Conservation (phyloP, 2,329 filamentous ascomycete species). For the Arthrobotrys conoides region DNA sequence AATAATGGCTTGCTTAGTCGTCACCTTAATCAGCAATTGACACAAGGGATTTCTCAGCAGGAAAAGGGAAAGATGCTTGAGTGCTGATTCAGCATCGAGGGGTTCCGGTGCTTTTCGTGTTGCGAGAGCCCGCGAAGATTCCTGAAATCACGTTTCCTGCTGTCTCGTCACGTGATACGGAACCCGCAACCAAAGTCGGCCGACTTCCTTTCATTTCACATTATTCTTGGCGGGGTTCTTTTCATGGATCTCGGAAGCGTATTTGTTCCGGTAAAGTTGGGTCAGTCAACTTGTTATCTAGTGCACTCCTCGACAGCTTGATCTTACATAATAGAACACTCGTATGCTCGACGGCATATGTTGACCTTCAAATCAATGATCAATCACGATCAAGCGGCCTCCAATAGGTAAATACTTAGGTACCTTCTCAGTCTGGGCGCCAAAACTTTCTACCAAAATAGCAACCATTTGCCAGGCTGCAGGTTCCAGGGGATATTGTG, state of each 20-base stretch:
- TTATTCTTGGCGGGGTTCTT: background rate
- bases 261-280: background rate
- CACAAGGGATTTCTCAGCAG: constrained; percentile 31
- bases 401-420: too few species aligned
- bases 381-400: too few species aligned
- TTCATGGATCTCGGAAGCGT: background rate
- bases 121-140: background rate
- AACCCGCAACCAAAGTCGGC: background rate
- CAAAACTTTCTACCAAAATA: too few species aligned
- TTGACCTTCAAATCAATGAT: too few species aligned
- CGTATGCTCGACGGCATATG: too few species aligned
- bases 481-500: too few species aligned
- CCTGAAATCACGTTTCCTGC: constrained; percentile 19
- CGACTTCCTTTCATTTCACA: background rate
- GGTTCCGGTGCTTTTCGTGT: background rate
- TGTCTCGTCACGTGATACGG: background rate
- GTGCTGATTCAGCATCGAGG: background rate
- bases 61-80: background rate
- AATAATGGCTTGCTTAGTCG: constrained; percentile 6
- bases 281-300: too few species aligned
- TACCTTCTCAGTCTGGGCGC: too few species aligned
- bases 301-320: too few species aligned
- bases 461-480: too few species aligned
- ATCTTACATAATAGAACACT: too few species aligned
- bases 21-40: constrained; percentile 12